Conservation (phyloP, 768 basidiomycete genomes). For the Pleurotus tuoliensis region DNA sequence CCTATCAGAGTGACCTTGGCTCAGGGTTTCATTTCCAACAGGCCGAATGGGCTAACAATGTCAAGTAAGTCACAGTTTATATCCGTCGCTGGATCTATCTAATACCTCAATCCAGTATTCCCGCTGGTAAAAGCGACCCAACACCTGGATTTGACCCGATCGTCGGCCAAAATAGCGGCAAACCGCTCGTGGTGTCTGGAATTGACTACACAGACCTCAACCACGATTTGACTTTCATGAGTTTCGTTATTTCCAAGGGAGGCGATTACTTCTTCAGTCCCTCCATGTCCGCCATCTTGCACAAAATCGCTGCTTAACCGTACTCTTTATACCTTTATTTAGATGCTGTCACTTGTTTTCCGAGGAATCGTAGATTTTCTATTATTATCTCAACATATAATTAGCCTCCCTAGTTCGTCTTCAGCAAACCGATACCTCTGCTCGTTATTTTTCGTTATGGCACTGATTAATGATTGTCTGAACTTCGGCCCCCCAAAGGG, state of each 20-base stretch:
- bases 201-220: neutral
- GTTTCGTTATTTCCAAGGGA: neutral
- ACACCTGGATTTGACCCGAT: constrained; percentile 2
- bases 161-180: neutral
- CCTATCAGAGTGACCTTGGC: constrained; percentile 3
- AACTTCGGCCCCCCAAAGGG: no score
- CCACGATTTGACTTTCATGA: neutral
- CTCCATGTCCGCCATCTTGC: constrained; percentile 4
- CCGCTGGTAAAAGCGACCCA: neutral
- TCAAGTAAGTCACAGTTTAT: neutral
- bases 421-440: no score
- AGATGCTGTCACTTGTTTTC: no score
- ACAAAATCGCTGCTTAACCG: neutral
- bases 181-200: neutral
- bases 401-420: no score
- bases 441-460: no score
- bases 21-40: neutral
- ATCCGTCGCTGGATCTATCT: neutral
- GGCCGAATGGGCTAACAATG: neutral
- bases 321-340: neutral
- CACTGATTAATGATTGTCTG: no score
- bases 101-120: neutral
- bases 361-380: no score
- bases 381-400: no score
- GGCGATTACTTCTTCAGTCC: constrained; percentile 6